Percentiles rank a stretch among this genome's conserved stretches.
These are phyloP conservation scores for Phlyctochytrium arcticum DNA, from an alignment of 192 early-diverging fungal species.

Conservation along the genomic window DNA sequence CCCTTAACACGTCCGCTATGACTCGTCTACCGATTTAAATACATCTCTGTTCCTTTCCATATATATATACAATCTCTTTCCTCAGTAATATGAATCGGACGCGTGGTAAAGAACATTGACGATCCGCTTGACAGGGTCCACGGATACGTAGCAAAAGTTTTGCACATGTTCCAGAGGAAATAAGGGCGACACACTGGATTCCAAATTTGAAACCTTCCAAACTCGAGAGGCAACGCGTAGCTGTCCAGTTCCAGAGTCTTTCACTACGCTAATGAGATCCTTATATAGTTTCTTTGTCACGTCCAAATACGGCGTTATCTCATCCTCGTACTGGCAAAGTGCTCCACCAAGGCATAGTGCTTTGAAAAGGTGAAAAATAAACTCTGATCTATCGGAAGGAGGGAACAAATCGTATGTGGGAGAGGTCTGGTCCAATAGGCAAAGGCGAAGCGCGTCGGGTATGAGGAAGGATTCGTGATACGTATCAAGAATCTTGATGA, in stretches of 20 bases:
- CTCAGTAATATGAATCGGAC: constrained; percentile 43
- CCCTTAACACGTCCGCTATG: no score
- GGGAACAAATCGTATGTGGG: constrained; percentile 36
- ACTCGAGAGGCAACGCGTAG: constrained; percentile 41
- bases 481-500: constrained; percentile 50
- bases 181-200: constrained; percentile 42
- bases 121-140: constrained; percentile 40
- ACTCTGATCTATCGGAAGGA: constrained; percentile 39
- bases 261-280: constrained; percentile 48
- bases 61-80: no score
- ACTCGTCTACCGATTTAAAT: no score
- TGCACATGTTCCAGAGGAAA: constrained; percentile 55
- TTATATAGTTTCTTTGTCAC: constrained; percentile 48
- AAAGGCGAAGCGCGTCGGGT: constrained; percentile 46
- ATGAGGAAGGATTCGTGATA: constrained; percentile 43
- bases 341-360: constrained; percentile 44
- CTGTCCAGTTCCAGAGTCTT: constrained; percentile 26
- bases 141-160: constrained; percentile 51
- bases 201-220: constrained; percentile 33
- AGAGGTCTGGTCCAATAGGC: constrained; percentile 37
- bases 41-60: no score
- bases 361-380: constrained; percentile 53
- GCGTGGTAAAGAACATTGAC: constrained; percentile 54
- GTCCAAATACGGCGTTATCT: constrained; percentile 39
- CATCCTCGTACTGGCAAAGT: constrained; percentile 56